These are phyloP conservation scores for Aschersonia sp. DNA, from an alignment of 2,329 filamentous ascomycete species.

Conservation along the genomic window DNA sequence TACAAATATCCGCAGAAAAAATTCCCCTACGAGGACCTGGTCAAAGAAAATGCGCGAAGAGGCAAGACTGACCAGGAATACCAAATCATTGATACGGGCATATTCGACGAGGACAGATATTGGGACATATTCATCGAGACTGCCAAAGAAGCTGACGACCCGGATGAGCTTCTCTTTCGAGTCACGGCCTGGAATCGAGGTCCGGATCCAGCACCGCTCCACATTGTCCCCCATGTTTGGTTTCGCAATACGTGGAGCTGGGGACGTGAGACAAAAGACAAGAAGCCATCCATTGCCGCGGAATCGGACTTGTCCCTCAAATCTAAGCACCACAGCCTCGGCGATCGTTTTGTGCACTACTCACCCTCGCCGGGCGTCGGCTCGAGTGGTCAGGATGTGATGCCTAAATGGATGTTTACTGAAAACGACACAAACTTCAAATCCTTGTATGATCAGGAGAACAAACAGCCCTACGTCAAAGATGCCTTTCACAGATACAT, in stretches of 20 bases:
- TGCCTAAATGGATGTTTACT: slow-evolving; percentile 78
- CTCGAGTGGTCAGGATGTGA: slow-evolving; percentile 63
- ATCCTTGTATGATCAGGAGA: slow-evolving; percentile 61
- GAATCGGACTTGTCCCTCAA: slow-evolving; percentile 53
- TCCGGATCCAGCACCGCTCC: slow-evolving; percentile 75
- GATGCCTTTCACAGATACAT: slow-evolving; percentile 88
- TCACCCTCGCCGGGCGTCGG: slow-evolving; percentile 84
- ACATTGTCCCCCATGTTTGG: slow-evolving; percentile 91
- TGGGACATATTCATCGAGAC: slow-evolving; percentile 98
- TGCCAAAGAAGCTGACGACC: slow-evolving; percentile 83
- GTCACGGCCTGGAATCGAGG: slow-evolving; percentile 95
- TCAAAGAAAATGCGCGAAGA: slow-evolving; percentile 70
- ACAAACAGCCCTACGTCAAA: slow-evolving; percentile 77
- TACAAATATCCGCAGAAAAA: slow-evolving; percentile 92
- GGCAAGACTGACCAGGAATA: slow-evolving; percentile 72
- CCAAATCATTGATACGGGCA: slow-evolving; percentile 77
- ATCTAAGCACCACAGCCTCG: slow-evolving; percentile 67
- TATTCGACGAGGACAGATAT: slow-evolving; percentile 80
- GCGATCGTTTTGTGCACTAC: slow-evolving; percentile 69
- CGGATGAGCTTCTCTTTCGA: slow-evolving; percentile 84
- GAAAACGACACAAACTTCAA: slow-evolving; percentile 91
- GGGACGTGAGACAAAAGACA: slow-evolving; percentile 62
- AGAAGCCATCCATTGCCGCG: slow-evolving; percentile 66
- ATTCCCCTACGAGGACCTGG: slow-evolving; percentile 83
- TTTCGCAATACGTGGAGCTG: slow-evolving; percentile 97